Evolutionary conservation across 2,329 filamentous ascomycete species (phyloP), one percentile per base, ranked within the genome.

Genomic region (Fusarium neocosmosporiellum): DNA sequence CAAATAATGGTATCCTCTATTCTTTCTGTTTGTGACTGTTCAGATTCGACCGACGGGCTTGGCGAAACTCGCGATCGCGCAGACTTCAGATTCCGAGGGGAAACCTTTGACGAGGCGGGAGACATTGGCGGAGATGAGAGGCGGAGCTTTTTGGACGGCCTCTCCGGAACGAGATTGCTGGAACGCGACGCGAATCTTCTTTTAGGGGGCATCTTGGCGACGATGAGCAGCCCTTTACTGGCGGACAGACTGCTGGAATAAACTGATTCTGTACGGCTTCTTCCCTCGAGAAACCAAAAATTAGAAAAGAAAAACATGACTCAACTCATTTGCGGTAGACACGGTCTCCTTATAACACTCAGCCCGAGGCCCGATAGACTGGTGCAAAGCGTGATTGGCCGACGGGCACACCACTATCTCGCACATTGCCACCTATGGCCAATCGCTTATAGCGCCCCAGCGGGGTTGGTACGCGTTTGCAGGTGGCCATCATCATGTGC

Each of bases 291-390:
- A 36, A 27, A 24, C 16, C 43, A 50, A 50, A 50, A 31, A 29
- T 50, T 18, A 31, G 20, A 50, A 50, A 50, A 50, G 46, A 13
- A 50, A 50, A 50, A 50, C 46, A 50, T 50, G 46, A 50, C 46
- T 50, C 46, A 50, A 50, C 46, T 50, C 46, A 50, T 50, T 50
- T 50, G 46, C 46, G 46, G 46, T 50, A 50, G 46, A 50, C 46
- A 29, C 18, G 10, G 18, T 31, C 46, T 50, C 46, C 46, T 50
- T 50, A 50, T 50, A 50, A 27, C 46, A 50, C 46, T 50, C 18
- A 50, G 24, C 18, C 46, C 46, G 27, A 50, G 46, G 46, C 46
- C 46, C 46, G 46, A 50, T 50, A 50, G 46, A 50, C 46, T 50
- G 46, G 46, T 29, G 24, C 16, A 50, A n/a, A 50, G 24, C 18